Conservation (phyloP, 164 flowering plant genomes). For the Dillenia turbinata region DNA sequence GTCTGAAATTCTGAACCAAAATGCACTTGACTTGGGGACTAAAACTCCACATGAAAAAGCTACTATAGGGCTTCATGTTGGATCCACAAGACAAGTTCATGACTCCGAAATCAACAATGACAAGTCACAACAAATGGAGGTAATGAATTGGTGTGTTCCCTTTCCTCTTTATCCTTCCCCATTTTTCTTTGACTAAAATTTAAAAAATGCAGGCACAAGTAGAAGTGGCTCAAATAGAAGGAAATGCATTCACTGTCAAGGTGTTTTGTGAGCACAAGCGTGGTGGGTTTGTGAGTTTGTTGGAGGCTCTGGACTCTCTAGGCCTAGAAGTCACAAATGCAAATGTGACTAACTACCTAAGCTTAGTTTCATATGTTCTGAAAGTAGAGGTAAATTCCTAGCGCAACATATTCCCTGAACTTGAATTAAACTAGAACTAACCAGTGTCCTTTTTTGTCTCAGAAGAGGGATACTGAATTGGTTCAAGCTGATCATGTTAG, state of each 20-base stretch:
- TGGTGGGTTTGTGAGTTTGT: slow-evolving; percentile 73
- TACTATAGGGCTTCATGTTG: slow-evolving; percentile 24
- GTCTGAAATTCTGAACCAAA: slow-evolving; percentile 20
- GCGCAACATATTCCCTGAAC: not conserved
- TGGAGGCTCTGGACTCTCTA: slow-evolving; percentile 73
- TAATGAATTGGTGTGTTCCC: slow-evolving; percentile 9
- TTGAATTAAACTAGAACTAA: not conserved
- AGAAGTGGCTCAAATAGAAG: slow-evolving; percentile 67
- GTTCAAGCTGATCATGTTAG: slow-evolving; percentile 74
- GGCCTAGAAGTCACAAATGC: slow-evolving; percentile 82
- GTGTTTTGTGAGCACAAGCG: slow-evolving; percentile 71
- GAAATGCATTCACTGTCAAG: slow-evolving; percentile 67
- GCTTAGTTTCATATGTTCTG: slow-evolving; percentile 67
- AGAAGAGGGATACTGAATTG: slow-evolving; percentile 70
- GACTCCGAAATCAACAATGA: slow-evolving; percentile 29
- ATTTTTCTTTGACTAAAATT: too few relatives aligned
- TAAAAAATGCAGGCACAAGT: slow-evolving; percentile 54
- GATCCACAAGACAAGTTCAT: slow-evolving; percentile 21
- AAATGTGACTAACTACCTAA: slow-evolving; percentile 57
- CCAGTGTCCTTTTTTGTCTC: slow-evolving; percentile 2
- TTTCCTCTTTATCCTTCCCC: not conserved
- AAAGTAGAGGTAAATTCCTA: slow-evolving; percentile 55
- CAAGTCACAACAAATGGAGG: slow-evolving; percentile 84
- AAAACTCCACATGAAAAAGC: slow-evolving; percentile 23
- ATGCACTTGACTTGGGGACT: slow-evolving; percentile 14